A percentile compares a stretch with the other conserved stretches of the same genome.
These are phyloP conservation scores for Aureobasidium lini DNA, from an alignment of 2,329 filamentous ascomycete species.

Conservation along the genomic window DNA sequence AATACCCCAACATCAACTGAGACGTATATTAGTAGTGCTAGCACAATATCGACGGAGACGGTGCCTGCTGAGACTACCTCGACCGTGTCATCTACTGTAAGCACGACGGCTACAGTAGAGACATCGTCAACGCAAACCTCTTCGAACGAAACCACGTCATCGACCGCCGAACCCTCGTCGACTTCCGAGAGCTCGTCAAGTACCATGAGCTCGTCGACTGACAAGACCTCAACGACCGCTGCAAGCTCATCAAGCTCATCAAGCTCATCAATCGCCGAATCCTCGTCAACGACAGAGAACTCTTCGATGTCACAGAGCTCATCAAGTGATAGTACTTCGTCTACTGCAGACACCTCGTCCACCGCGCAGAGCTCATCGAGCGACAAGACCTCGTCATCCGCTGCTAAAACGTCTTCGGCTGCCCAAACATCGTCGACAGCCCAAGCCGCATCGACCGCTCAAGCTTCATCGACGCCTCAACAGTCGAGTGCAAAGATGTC, in stretches of 20 bases:
- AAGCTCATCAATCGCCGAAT: neutral
- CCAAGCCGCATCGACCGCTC: neutral
- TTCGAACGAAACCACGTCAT: neutral
- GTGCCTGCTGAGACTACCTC: conserved; percentile 9
- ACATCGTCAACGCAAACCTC: neutral
- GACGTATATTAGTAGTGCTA: conserved; percentile 13
- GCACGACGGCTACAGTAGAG: neutral
- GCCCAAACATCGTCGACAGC: neutral
- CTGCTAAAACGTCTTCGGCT: neutral
- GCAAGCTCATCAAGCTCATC: neutral
- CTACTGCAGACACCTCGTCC: neutral
- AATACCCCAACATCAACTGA: conserved; percentile 7
- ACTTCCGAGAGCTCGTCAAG: conserved; percentile 37
- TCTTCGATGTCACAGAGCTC: conserved; percentile 64
- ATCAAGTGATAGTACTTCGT: conserved; percentile 45
- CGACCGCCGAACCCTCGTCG: conserved; percentile 23
- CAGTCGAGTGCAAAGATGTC: neutral
- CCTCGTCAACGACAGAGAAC: neutral
- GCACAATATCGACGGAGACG: conserved; percentile 5
- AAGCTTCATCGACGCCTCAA: neutral
- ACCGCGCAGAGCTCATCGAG: neutral
- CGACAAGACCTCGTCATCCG: neutral
- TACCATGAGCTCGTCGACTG: neutral
- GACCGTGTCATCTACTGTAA: conserved; percentile 1
- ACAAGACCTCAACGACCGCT: neutral